Evolutionary conservation across 768 basidiomycete genomes (phyloP).

Genomic region (Hericium coralloides): DNA sequence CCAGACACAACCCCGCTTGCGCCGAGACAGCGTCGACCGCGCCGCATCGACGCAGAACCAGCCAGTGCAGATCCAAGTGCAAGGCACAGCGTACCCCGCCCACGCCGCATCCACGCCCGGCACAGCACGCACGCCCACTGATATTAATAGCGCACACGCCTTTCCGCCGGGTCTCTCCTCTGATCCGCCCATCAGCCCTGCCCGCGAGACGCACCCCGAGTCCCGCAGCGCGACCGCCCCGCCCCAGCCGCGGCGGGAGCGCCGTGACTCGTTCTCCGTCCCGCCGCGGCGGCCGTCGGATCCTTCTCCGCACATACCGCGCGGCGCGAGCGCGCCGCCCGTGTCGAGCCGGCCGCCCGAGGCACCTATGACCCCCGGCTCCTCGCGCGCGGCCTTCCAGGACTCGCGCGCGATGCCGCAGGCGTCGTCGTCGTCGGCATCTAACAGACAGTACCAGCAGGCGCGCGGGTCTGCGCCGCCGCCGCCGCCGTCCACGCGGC

Average conservation of each 20-base stretch:
- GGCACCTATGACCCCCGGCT: neutral
- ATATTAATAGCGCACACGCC: neutral
- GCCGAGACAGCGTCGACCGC: neutral
- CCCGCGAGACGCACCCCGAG: neutral
- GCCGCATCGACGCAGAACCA: neutral
- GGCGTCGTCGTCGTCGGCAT: too few relatives aligned
- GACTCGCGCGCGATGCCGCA: neutral
- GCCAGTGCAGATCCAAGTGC: neutral
- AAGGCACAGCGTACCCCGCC: neutral
- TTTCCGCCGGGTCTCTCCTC: neutral
- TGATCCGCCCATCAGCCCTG: neutral
- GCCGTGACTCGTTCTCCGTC: constrained; percentile 10
- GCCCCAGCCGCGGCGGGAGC: neutral
- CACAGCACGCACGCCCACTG: neutral
- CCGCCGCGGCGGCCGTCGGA: neutral
- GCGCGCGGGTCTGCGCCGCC: neutral
- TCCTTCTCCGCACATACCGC: neutral
- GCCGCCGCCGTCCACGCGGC: neutral
- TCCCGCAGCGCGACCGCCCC: neutral
- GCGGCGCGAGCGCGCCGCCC: neutral
- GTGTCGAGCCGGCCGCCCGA: neutral
- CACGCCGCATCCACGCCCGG: neutral
- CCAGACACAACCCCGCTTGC: neutral
- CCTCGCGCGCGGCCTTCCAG: neutral
- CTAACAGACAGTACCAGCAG: too few relatives aligned